These are phyloP conservation scores for Plasmodium cynomolgi DNA, from an alignment of 169 alveolate genomes.

Conservation along the genomic window DNA sequence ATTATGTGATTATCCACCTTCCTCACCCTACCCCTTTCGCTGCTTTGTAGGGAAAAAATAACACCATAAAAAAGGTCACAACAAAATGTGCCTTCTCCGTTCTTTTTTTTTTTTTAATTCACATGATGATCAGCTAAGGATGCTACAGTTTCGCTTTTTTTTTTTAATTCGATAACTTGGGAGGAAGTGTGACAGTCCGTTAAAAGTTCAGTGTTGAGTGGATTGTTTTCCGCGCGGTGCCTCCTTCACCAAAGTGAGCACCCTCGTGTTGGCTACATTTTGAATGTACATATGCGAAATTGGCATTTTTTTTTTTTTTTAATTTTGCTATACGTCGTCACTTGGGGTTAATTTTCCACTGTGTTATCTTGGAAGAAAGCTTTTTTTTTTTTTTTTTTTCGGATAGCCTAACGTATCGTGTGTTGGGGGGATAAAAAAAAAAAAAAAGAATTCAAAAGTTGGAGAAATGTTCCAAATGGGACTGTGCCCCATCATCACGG, in stretches of 20 bases:
- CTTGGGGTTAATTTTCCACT: background rate
- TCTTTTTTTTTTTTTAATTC: background rate
- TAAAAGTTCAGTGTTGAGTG: background rate
- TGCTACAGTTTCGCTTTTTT: background rate
- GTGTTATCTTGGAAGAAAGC: background rate
- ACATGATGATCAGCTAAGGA: background rate
- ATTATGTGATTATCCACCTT: background rate
- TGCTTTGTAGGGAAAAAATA: background rate
- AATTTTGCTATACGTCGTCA: background rate
- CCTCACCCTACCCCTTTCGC: background rate
- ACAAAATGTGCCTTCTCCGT: background rate
- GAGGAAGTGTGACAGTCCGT: background rate
- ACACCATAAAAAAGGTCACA: background rate
- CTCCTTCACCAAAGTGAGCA: background rate
- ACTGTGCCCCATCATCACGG: background rate
- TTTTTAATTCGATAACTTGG: background rate
- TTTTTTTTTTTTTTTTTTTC: background rate
- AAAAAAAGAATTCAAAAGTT: background rate
- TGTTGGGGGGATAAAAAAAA: background rate
- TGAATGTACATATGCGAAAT: background rate
- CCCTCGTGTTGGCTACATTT: background rate
- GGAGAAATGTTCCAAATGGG: background rate
- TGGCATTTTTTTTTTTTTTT: background rate
- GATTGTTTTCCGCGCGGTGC: background rate
- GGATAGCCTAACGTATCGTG: background rate